phyloP scores from a whole-genome alignment of 2,329 filamentous ascomycete genomes.

The Byssochlamys sp. region DNA sequence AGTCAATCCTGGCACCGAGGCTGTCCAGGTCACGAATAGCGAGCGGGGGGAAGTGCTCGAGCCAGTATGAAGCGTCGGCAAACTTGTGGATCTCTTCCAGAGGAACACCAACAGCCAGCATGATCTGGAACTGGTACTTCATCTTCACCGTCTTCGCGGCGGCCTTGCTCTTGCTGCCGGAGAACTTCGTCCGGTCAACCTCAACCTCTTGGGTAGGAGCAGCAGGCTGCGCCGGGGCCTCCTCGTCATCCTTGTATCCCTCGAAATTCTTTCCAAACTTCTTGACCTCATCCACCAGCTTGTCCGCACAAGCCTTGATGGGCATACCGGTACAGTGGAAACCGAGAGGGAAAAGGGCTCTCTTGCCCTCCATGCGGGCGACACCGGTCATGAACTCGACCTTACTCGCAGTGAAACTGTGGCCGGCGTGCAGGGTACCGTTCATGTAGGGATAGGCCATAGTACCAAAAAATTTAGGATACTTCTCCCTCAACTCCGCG shows the following conservation, averaged over 20 bases:
- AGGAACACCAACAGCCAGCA: constrained; percentile 82
- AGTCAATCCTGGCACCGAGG: constrained; percentile 81
- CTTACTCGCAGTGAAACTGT: constrained; percentile 85
- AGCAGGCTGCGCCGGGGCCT: constrained; percentile 43
- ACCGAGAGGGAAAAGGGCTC: constrained; percentile 77
- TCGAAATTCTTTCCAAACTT: constrained; percentile 82
- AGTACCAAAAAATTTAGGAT: constrained; percentile 84
- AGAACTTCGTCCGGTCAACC: constrained; percentile 83
- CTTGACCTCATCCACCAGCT: constrained; percentile 79
- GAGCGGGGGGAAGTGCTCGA: constrained; percentile 79
- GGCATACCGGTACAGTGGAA: constrained; percentile 97
- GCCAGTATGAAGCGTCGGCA: constrained; percentile 82
- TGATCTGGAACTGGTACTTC: constrained; percentile 94
- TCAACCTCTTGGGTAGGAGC: constrained; percentile 58
- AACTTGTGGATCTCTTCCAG: constrained; percentile 85
- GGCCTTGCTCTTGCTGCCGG: constrained; percentile 84
- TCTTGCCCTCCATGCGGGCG: constrained; percentile 81
- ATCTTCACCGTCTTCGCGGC: constrained; percentile 80
- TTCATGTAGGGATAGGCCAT: constrained; percentile 78
- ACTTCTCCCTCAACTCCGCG: constrained; percentile 64
- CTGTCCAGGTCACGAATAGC: constrained; percentile 67
- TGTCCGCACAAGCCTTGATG: constrained; percentile 95
- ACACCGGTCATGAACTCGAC: constrained; percentile 85
- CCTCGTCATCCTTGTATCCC: constrained; percentile 56
- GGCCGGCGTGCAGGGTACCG: constrained; percentile 78